A percentile compares a stretch with the other conserved stretches of the same genome.
Evolutionary conservation across 306 rosid genomes (phyloP).

Genomic region (Ormosia emarginata): DNA sequence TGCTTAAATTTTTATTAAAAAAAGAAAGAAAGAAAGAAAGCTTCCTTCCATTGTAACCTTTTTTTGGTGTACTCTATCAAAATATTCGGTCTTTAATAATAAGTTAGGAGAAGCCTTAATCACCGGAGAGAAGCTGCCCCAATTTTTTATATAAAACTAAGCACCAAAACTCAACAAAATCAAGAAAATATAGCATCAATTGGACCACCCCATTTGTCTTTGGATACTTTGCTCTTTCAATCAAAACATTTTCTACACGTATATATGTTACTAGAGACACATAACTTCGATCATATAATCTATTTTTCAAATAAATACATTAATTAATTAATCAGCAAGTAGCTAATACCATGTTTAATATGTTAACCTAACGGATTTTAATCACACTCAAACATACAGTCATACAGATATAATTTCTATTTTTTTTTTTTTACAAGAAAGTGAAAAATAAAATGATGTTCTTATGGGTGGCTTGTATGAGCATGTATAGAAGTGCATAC

Average conservation of each 20-base stretch:
- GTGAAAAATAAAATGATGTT: background rate
- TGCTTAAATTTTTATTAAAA: background rate
- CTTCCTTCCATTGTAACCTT: background rate
- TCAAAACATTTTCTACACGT: background rate
- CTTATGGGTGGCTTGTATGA: background rate
- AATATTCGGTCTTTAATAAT: slow-evolving; percentile 10
- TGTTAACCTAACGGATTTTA: background rate
- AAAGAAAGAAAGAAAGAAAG: background rate
- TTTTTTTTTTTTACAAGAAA: background rate
- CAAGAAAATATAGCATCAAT: background rate
- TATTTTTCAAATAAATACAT: background rate
- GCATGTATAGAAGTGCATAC: background rate
- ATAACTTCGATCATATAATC: background rate
- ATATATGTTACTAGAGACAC: background rate
- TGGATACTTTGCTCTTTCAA: background rate
- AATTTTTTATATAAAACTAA: background rate
- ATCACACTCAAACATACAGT: background rate
- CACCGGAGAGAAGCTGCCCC: slow-evolving; percentile 10
- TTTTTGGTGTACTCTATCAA: background rate
- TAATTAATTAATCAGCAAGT: background rate
- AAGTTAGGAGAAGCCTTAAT: slow-evolving; percentile 16
- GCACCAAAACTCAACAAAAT: background rate
- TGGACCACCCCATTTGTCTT: slow-evolving; percentile 8
- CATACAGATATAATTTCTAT: background rate
- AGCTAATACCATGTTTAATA: background rate